Evolutionary conservation across 768 basidiomycete species (phyloP), one percentile per base, ranked within the genome.

Genomic region (Lactarius pseudohatsudake): DNA sequence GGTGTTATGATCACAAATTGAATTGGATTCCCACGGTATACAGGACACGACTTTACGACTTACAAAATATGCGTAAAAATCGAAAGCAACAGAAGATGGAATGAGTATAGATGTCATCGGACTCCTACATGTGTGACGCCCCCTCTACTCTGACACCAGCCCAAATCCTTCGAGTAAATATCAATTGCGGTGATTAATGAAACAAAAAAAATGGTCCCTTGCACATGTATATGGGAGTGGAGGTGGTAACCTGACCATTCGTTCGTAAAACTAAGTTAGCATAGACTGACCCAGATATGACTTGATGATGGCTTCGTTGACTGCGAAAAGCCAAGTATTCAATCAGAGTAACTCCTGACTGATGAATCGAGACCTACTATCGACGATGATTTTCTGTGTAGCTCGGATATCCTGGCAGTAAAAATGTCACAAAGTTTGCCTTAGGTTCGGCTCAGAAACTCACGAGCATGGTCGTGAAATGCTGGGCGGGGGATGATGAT

Each of bases 391-490:
- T 34, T 78, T 55, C 41, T 67, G 66, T 30, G 66, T 67, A n/a
- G 66, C 66, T 3, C 66, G 66, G 28, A 64, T 56, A 60, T 67
- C 66, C 66, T 67, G n/a, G 8, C 41, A 59, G 10, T 15, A 47
- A 38, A 45, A 5, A 50, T 57, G 50, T 59, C 43, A 62, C 7
- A 15, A 15, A 8, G 32, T 3, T 38, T 50, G 57, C 40, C 62
- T 38, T 28, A 36, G 15, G 20, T 38, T 28, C 11, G 15, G 22
- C 30, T 53, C 38, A 18, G 26, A 54, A 45, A 67, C 66, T 55
- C 11, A 88, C 87, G 68, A 89, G 81, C 87, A 89, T 89, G 28
- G 86, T 85, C 16, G 85, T 87, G 66, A 87, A 88, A 74, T 89
- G 88, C 88, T 89, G 66, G 57, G 64, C 36, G 38, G 36, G 30